A percentile compares a stretch with the other conserved stretches of the same genome.
These are phyloP conservation scores for Simplicillium aogashimaense DNA, from an alignment of 2,329 filamentous ascomycete genomes.

Conservation along the genomic window DNA sequence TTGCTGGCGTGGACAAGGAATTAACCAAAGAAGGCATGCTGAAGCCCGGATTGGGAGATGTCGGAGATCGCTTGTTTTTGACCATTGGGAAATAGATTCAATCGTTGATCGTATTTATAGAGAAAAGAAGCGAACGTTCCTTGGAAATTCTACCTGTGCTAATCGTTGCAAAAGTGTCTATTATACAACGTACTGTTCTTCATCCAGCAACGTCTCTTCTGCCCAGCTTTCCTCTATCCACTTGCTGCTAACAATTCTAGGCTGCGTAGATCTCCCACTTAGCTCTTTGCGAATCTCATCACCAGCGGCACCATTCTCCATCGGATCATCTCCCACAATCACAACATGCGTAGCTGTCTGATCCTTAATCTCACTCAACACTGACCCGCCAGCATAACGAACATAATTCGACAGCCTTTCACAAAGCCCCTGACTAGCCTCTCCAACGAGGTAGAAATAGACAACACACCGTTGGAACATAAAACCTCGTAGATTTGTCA, in stretches of 20 bases:
- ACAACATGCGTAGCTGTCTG: slow-evolving; percentile 63
- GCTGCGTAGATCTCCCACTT: slow-evolving; percentile 39
- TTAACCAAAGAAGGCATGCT: slow-evolving; percentile 81
- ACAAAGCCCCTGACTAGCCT: slow-evolving; percentile 19
- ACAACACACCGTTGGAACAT: slow-evolving; percentile 41
- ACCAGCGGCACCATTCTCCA: slow-evolving; percentile 24
- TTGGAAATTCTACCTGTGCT: neutral
- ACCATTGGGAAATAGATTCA: slow-evolving; percentile 66
- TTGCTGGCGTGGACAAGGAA: slow-evolving; percentile 67
- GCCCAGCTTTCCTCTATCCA: slow-evolving; percentile 80
- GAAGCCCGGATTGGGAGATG: slow-evolving; percentile 79
- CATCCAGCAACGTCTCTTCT: slow-evolving; percentile 69
- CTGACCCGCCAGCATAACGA: slow-evolving; percentile 57
- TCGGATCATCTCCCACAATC: slow-evolving; percentile 30
- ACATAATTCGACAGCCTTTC: slow-evolving; percentile 46
- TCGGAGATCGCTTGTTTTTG: slow-evolving; percentile 82
- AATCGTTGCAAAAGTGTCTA: slow-evolving; percentile 2
- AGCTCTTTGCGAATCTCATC: slow-evolving; percentile 35
- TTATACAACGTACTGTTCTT: slow-evolving; percentile 47
- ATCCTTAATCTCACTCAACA: slow-evolving; percentile 41
- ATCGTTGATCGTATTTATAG: no score
- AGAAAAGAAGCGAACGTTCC: no score
- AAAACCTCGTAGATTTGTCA: slow-evolving; percentile 38
- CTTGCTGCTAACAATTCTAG: slow-evolving; percentile 55
- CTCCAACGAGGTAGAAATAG: slow-evolving; percentile 23